A percentile compares a stretch with the other conserved stretches of the same genome.
phyloP scores from a whole-genome alignment of 2,329 filamentous ascomycete genomes.

The Cladobotryum protrusum region DNA sequence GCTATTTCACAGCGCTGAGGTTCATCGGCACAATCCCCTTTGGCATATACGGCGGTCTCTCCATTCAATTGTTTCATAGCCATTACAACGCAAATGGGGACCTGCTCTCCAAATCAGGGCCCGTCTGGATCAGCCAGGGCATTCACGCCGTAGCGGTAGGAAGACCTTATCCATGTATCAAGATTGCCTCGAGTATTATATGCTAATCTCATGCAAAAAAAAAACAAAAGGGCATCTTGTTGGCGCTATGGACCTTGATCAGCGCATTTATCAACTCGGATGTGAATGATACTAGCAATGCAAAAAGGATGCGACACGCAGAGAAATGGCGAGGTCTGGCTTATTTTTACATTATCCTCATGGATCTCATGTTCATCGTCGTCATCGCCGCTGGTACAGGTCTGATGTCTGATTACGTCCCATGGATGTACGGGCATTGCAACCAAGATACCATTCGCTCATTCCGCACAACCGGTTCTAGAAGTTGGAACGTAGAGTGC shows the following conservation, averaged over 20 bases:
- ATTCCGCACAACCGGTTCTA: too few species aligned
- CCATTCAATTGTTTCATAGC: slow-evolving; percentile 4
- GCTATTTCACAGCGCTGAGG: not conserved
- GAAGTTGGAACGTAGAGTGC: too few species aligned
- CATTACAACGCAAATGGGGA: not conserved
- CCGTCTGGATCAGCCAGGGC: slow-evolving; percentile 6
- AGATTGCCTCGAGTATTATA: too few species aligned
- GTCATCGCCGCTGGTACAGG: too few species aligned
- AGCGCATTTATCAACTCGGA: not conserved
- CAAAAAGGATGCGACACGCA: too few species aligned
- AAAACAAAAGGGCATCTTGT: slow-evolving; percentile 3
- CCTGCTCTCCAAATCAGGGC: not conserved
- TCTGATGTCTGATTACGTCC: too few species aligned
- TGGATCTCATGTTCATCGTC: too few species aligned
- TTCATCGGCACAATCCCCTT: slow-evolving; percentile 5
- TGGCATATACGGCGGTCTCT: slow-evolving; percentile 12
- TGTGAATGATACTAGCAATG: too few species aligned
- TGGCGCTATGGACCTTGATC: not conserved
- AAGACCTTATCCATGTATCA: not conserved
- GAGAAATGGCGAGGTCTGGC: too few species aligned
- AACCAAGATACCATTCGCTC: too few species aligned
- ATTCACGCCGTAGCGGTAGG: slow-evolving; percentile 6
- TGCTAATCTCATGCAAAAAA: not conserved
- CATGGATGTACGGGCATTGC: too few species aligned
- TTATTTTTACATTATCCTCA: too few species aligned